Evolutionary conservation across 768 basidiomycete species (phyloP).

Genomic region (Phaffia australis): DNA sequence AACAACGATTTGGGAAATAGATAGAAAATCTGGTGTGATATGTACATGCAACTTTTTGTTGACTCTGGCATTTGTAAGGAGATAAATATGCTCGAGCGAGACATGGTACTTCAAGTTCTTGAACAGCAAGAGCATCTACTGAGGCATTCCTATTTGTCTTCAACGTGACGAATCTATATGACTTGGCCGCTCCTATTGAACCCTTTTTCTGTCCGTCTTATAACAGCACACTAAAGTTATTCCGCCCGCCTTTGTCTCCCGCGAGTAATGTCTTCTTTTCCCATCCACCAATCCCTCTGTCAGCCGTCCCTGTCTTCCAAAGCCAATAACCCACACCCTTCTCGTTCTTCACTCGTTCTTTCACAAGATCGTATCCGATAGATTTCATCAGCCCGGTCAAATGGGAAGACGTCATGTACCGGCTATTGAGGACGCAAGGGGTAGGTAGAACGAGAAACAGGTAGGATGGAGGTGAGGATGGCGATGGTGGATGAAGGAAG

Average conservation of each 20-base stretch:
- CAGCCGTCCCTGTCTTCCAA: constrained; percentile 36
- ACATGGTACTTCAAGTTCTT: too few relatives aligned
- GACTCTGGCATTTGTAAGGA: too few relatives aligned
- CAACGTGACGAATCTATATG: too few relatives aligned
- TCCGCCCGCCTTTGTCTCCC: constrained; percentile 38
- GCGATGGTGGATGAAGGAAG: constrained; percentile 41
- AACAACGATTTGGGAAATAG: too few relatives aligned
- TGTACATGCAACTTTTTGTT: too few relatives aligned
- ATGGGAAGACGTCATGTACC: constrained; percentile 58
- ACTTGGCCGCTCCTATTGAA: too few relatives aligned
- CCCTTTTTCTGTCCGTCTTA: constrained; percentile 19
- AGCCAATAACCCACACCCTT: constrained; percentile 78
- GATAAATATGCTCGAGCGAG: too few relatives aligned
- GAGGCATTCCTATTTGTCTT: too few relatives aligned
- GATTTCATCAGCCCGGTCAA: constrained; percentile 49
- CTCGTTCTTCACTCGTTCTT: constrained; percentile 54
- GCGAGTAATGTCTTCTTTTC: constrained; percentile 11
- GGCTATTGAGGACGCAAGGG: constrained; percentile 74
- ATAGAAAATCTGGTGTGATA: too few relatives aligned
- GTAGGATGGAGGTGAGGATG: constrained; percentile 29
- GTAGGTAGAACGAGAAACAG: constrained; percentile 52
- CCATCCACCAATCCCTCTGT: constrained; percentile 1
- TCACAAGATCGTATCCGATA: constrained; percentile 55
- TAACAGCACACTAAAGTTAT: constrained; percentile 63
- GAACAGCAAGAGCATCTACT: too few relatives aligned